Evolutionary conservation across 2,329 filamentous ascomycete genomes (phyloP).

Genomic region (Lasiodiplodia gonubiensis): DNA sequence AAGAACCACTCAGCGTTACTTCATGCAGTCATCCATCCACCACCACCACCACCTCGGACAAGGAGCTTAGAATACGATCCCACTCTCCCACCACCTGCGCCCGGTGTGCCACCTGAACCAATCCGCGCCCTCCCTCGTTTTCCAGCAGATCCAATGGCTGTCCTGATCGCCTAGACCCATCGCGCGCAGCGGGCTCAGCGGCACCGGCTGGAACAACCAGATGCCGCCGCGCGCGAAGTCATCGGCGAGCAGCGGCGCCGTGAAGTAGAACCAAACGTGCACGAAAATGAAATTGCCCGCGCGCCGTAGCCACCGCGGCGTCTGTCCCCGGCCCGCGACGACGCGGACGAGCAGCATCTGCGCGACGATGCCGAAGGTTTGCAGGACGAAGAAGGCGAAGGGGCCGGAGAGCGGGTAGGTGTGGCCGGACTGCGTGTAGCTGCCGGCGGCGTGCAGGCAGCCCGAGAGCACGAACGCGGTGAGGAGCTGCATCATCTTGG

Average conservation of each 20-base stretch:
- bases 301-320: constrained; percentile 57
- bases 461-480: constrained; percentile 71
- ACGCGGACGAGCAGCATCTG: constrained; percentile 57
- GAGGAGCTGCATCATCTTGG: constrained; percentile 49
- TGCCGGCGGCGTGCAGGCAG: constrained; percentile 73
- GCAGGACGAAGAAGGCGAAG: constrained; percentile 73
- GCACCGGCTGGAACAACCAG: constrained; percentile 84
- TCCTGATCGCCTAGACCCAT: constrained; percentile 67
- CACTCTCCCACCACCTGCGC: constrained; percentile 68
- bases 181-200: constrained; percentile 71
- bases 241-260: constrained; percentile 70
- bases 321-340: constrained; percentile 26
- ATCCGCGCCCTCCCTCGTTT: constrained; percentile 38
- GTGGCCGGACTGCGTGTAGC: constrained; percentile 68
- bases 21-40: neutral
- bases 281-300: constrained; percentile 67
- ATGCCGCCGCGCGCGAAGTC: constrained; percentile 76
- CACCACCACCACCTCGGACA: neutral
- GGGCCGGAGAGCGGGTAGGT: constrained; percentile 60
- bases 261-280: constrained; percentile 70
- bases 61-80: constrained; percentile 49
- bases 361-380: constrained; percentile 67
- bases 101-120: constrained; percentile 66
- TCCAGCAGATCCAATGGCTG: constrained; percentile 73
- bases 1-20: neutral